phyloP scores from a whole-genome alignment of 1,139 yeast species.

The Diutina sp. region DNA sequence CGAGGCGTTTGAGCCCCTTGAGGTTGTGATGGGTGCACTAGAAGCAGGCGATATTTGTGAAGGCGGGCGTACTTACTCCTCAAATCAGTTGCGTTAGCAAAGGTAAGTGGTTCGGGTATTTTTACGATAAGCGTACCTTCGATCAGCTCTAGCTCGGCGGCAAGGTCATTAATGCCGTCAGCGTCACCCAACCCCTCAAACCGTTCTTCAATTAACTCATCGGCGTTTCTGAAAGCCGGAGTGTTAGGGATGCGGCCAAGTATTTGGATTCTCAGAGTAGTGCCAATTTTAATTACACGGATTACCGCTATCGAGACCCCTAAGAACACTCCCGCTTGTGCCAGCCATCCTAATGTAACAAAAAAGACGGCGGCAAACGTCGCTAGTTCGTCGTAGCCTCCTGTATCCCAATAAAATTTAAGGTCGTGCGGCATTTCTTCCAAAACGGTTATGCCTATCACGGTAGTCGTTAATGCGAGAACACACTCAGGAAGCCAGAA shows the following conservation, averaged over 20 bases:
- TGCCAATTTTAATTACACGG: constrained; percentile 16
- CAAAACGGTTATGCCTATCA: constrained; percentile 22
- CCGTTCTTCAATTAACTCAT: constrained; percentile 23
- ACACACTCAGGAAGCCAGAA: constrained; percentile 21
- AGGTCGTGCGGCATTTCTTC: constrained; percentile 22
- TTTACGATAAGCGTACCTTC: constrained; percentile 6
- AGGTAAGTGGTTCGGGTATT: constrained; percentile 5
- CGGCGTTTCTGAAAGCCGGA: constrained; percentile 20
- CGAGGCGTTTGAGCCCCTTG: neutral
- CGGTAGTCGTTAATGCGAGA: constrained; percentile 21
- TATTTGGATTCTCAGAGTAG: constrained; percentile 19
- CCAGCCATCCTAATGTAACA: constrained; percentile 19
- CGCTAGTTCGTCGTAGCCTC: constrained; percentile 20
- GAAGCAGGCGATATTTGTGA: constrained; percentile 10
- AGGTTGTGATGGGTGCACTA: constrained; percentile 11
- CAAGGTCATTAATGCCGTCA: neutral
- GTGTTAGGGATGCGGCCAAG: constrained; percentile 22
- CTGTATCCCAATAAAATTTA: constrained; percentile 15
- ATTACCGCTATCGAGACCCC: constrained; percentile 18
- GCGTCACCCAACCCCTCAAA: neutral
- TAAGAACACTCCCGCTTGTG: constrained; percentile 19
- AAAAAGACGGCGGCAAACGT: constrained; percentile 13
- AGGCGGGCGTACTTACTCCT: constrained; percentile 5
- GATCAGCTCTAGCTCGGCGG: constrained; percentile 5
- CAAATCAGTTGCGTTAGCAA: constrained; percentile 7